Evolutionary conservation across 2,329 filamentous ascomycete genomes (phyloP), one percentile per base, ranked within the genome.

Genomic region (Colletotrichum sp.): DNA sequence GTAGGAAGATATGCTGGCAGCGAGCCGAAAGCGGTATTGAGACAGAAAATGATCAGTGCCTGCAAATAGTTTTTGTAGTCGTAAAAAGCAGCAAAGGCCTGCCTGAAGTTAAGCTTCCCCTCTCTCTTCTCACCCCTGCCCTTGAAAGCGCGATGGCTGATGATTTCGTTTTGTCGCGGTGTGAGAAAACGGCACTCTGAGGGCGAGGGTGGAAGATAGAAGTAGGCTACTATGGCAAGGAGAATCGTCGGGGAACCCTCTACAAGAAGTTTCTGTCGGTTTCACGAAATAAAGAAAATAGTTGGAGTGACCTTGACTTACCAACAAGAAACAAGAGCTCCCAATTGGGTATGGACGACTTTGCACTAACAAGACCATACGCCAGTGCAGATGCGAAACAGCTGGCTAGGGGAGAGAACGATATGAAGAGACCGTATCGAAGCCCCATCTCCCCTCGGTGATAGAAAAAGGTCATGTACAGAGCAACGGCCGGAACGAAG

Each of bases 371-470:
- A 81, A 95, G 93, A 6, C 89, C 91, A 74, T 92, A 93, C 2
- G 92, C 92, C 8, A 93, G 85, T 5, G 91, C 92, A 3, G 93
- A 92, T 0, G 93, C 92, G 79, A 94, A 94, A 1, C 90, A 92
- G 75, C 92, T 94, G 13, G 93, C 93, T 34, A 95, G 85, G 2
- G 93, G 92, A 0, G 92, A 92, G 13, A 83, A 93, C 0, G 92
- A 93, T 71, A 96, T 89, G 82, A 95, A 94, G 8, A 96, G 85
- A 12, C 93, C 94, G 18, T 91, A 93, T 30, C 94, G 88, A 74
- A 94, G 89, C 2, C 94, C 95, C 12, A 96, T 86, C 80, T 96
- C 95, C 22, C 84, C 79, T 7, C 88, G 80, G 8, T 84, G 82
- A 73, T 89, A 89, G 79, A 89, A 89, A 79, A 89, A 88, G 9